Conservation (phyloP, 257 asterid species). For the Misopates orontium region DNA sequence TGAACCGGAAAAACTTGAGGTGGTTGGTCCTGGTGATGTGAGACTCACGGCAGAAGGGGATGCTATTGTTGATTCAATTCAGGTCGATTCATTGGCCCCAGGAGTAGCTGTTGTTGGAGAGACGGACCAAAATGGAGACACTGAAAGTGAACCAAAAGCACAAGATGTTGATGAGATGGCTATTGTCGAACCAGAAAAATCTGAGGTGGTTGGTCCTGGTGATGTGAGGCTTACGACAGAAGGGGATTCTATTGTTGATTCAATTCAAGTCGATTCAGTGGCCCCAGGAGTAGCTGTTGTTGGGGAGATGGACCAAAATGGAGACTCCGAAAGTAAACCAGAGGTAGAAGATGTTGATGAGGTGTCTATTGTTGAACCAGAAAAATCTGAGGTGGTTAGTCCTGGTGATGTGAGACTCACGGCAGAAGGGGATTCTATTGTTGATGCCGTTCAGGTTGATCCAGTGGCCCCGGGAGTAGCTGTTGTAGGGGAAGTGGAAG, state of each 20-base stretch:
- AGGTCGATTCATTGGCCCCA: slow-evolving; percentile 39
- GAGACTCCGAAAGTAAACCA: slow-evolving; percentile 7
- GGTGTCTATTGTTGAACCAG: slow-evolving; percentile 15
- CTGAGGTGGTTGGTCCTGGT: slow-evolving; percentile 18
- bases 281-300: slow-evolving; percentile 45
- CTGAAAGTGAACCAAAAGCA: slow-evolving; percentile 10
- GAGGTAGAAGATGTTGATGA: slow-evolving; percentile 29
- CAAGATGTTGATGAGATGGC: slow-evolving; percentile 28
- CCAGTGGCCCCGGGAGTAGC: slow-evolving; percentile 45
- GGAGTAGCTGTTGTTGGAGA: slow-evolving; percentile 56
- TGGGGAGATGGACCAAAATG: slow-evolving; percentile 33
- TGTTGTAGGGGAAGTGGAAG: slow-evolving; percentile 43
- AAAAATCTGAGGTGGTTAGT: slow-evolving; percentile 19
- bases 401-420: slow-evolving; percentile 24
- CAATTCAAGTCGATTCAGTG: slow-evolving; percentile 41
- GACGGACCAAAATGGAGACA: slow-evolving; percentile 27
- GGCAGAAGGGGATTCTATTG: slow-evolving; percentile 49
- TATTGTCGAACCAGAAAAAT: slow-evolving; percentile 8
- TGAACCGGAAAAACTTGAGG: slow-evolving; percentile 12
- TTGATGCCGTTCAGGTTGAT: slow-evolving; percentile 46
- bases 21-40: slow-evolving; percentile 29
- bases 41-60: slow-evolving; percentile 44
- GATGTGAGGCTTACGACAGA: slow-evolving; percentile 33
- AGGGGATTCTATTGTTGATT: slow-evolving; percentile 49
- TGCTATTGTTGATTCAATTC: slow-evolving; percentile 44